Conservation (phyloP, 2,329 filamentous ascomycete species). For the Talaromyces verruculosus region DNA sequence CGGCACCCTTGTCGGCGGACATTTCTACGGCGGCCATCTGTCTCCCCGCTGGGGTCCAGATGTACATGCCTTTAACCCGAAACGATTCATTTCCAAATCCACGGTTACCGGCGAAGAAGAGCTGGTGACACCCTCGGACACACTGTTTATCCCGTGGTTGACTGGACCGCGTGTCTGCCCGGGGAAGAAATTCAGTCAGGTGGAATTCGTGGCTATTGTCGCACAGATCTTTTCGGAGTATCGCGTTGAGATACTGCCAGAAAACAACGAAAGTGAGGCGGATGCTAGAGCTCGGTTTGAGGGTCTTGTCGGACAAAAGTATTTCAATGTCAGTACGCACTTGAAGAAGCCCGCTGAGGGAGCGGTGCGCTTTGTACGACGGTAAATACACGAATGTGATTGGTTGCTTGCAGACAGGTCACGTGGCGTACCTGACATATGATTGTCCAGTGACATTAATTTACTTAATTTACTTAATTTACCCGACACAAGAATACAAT, state of each 20-base stretch:
- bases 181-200: conserved; percentile 3
- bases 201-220: conserved; percentile 2
- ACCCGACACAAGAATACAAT: not conserved
- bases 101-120: not conserved
- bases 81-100: not conserved
- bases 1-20: not conserved
- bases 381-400: not conserved
- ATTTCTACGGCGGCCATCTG: conserved; percentile 7
- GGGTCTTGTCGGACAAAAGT: not conserved
- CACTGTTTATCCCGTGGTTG: conserved; percentile 2
- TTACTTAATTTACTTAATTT: too few relatives aligned
- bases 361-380: conserved; percentile 4
- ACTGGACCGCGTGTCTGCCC: not conserved
- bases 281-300: not conserved
- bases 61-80: not conserved
- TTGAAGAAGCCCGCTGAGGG: conserved; percentile 5
- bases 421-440: conserved; percentile 3
- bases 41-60: not conserved
- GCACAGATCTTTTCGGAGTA: not conserved
- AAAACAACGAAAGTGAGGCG: not conserved
- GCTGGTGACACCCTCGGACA: not conserved
- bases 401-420: not conserved
- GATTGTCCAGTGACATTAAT: not conserved
- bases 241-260: not conserved
- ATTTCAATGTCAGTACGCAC: conserved; percentile 11